Evolutionary conservation across 768 basidiomycete species (phyloP), one percentile per base, ranked within the genome.

Genomic region (Tulasnella calospora): DNA sequence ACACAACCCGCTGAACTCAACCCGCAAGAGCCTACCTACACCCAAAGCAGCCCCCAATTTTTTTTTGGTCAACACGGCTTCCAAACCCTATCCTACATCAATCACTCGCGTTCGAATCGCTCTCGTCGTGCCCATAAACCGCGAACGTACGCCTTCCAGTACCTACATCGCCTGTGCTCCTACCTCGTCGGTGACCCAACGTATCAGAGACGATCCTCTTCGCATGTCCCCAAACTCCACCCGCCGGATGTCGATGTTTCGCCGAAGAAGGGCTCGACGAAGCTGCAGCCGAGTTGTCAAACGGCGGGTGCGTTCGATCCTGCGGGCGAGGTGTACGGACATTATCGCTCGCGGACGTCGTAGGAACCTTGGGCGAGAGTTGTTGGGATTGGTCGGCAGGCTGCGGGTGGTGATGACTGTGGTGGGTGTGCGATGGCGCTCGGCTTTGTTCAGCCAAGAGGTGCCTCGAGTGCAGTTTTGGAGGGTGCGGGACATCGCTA

Each of bases 101-200:
- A 46, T 80, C 79, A 23, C 79, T 80, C n/a, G 92, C 87, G 82
- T 91, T 92, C 82, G 92, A 93, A 81, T 95, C 94, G 77, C 92
- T 94, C 84, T 95, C 94, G 82, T 95, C 94, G 55, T 94, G 92
- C 0, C 94, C 94, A 89, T 90, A 94, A 15, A 93, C 92, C 27
- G 94, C 94, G 82, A 95, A 95, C 10, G 92, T 91, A 46, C 89
- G 86, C 82, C 77, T 61, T 30, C 69, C 81, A 74, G 72, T 79
- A 69, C 81, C 78, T 82, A 51, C 81, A 81, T 61, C 74, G 76
- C 79, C 79, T 83, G 81, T 74, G 78, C 79, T 72, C 71, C 67
- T 57, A 1, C 76, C 70, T 33, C 80, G 40, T 3, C 80, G 72
- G 19, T 78, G 78, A 0, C 61, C 61, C 61, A 67, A 67, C 33